Evolutionary conservation across 441 rosid species (phyloP), one percentile per base, ranked within the genome.

Genomic region (Monsonia emarginata): DNA sequence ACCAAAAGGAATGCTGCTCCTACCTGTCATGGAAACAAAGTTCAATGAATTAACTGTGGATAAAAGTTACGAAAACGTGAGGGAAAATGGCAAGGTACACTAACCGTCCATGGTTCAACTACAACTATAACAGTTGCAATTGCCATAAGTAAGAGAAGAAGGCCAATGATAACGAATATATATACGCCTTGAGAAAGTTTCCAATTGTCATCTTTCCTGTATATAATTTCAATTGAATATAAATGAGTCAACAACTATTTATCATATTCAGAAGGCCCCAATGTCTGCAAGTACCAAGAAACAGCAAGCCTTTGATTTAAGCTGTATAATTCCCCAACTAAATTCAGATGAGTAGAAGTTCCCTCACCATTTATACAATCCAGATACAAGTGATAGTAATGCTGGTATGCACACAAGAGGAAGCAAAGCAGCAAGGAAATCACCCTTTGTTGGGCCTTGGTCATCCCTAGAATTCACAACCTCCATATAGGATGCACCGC

Each of bases 121-220:
- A 90, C 89, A 74, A 84, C 83, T 68, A 88, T 83, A 78, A 95
- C 90, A 72, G 98, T 93, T 64, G 96, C 80, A 79, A 93, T 93
- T 67, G 99, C 98, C 80, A 94, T 90, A 76, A 93, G 91, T 72
- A 93, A 86, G 67, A 95, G 97, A 68, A 90, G 89, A 80, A 95
- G 96, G 70, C 99, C 97, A 67, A 95, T 85, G 64, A 75, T 69
- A 74, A 95, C 82, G 77, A 95, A 95, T 46, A 85, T 81, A 80
- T 85, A 85, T 65, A 86, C 97, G 69, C 96, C 98, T 68, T 81
- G 91, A 72, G 99, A 95, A 63, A 95, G 84, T 76, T 81, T 95
- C 99, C 99, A 95, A 77, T 78, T 84, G 75, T 95, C 99, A 69
- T 95, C 98, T 82, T 90, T 95, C 99, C 99, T 93, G 93, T 71